Base-by-base conservation (phyloP, 2,329 filamentous ascomycete species). In the Drechslerella stenobrocha region DNA sequence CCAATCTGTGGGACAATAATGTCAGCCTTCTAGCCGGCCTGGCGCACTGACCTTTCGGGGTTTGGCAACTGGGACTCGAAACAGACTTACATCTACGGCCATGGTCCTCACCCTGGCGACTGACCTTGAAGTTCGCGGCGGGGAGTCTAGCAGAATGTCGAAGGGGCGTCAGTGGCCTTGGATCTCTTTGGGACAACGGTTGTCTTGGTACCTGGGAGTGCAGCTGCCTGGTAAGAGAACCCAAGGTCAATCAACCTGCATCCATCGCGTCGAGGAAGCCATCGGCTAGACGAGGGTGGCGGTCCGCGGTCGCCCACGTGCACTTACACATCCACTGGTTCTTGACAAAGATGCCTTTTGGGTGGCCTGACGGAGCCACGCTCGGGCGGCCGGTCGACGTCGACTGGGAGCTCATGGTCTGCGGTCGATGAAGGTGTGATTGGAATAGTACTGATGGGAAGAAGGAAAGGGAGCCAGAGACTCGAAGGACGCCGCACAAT, bases 281-380 rank as follows among this genome's bases (percentile, higher is more conserved):
- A n/a, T n/a, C n/a, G n/a, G n/a, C n/a, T n/a, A n/a, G n/a, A n/a
- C n/a, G n/a, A n/a, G n/a, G n/a, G n/a, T n/a, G n/a, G n/a, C n/a
- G n/a, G n/a, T n/a, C n/a, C n/a, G n/a, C n/a, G n/a, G n/a, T n/a
- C n/a, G n/a, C n/a, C n/a, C n/a, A n/a, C n/a, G n/a, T n/a, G n/a
- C n/a, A 66, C 61, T 30, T 66, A 66, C 61, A 66, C 61, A 66
- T 58, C 61, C 61, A 66, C 34, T 48, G 52, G 20, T 66, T 66
- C 47, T 66, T 66, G 7, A 66, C 61, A 34, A 66, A 66, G 9
- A 66, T 44, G 5, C 61, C 61, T 34, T 59, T 66, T 45, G 48
- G 58, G 5, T 34, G 26, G 9, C 18, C 28, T 3, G 52, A 30
- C 13, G 11, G 18, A 15, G 37, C 26, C 26, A 15, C 35, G n/a